Evolutionary conservation across 805 yeast genomes (phyloP), one percentile per base, ranked within the genome.

Genomic region (Ogataea neopini): DNA sequence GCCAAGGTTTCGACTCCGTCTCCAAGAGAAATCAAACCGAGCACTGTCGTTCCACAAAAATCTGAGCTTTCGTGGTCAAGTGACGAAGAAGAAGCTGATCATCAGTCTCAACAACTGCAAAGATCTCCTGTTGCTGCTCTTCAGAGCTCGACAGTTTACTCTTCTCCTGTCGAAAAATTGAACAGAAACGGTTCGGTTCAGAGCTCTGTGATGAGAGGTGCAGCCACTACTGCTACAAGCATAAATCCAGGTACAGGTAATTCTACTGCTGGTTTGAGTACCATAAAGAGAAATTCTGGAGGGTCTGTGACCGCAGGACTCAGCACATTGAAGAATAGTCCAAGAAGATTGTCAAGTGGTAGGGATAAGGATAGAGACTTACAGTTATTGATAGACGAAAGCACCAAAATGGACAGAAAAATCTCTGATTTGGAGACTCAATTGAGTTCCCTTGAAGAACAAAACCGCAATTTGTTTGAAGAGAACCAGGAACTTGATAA

Each of bases 1-100:
- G 36, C 28, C 5, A 42, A 48, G 8, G 43, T 46, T 7, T 61
- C 58, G 22, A 59, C 68, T 9, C 70, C 68, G 11, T 52, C 68
- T 9, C 69, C 62, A 48, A 45, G 65, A 36, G 68, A 63, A 50
- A 59, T 66, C 39, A 88, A 81, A 52, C 66, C 86, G 10, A 77
- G 86, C 5, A 81, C 84, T 3, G 84, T 92, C 3, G 80, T 86
- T n/a, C 97, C 97, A 0, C 78, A 85, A 22, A 88, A 86, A 63
- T 88, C 96, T 0, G 81, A 84, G 36, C 74, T 92, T 62, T 83
- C 91, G 3, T 94, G 96, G 90, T 85, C 92, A 13, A 85, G 90
- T 45, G 96, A 86, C 54, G 96, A 86, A 51, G 94, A 84, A 40
- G 88, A 80, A 2, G 79, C n/a, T 43, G 37, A 51, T 29, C 48